Percentiles rank a stretch among this genome's conserved stretches.
These are phyloP conservation scores for Fusarium veterinarium DNA, from an alignment of 2,329 filamentous ascomycete species.

Conservation along the genomic window DNA sequence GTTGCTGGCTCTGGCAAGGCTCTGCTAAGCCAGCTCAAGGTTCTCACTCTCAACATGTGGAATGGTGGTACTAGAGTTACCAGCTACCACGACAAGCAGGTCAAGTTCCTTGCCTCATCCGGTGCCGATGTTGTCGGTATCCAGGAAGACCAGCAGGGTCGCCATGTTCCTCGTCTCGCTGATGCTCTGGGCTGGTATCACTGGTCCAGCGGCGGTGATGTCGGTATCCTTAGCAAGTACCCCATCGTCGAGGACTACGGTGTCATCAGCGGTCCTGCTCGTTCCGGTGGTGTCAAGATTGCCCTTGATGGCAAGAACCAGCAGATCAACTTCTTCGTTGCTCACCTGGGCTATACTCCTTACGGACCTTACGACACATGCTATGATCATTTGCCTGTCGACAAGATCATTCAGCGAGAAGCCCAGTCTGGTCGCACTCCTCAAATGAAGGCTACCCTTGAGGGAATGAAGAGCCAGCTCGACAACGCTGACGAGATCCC, in stretches of 20 bases:
- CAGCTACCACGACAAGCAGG: slow-evolving; percentile 54
- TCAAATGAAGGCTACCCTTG: slow-evolving; percentile 52
- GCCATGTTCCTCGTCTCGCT: slow-evolving; percentile 49
- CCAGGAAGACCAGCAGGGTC: slow-evolving; percentile 50
- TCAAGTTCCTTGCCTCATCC: slow-evolving; percentile 48
- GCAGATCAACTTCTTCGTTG: slow-evolving; percentile 52
- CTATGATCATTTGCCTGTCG: slow-evolving; percentile 50
- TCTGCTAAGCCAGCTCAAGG: slow-evolving; percentile 50
- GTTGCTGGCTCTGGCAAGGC: slow-evolving; percentile 41
- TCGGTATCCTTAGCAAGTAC: slow-evolving; percentile 53
- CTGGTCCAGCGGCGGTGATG: slow-evolving; percentile 49
- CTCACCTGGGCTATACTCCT: slow-evolving; percentile 52
- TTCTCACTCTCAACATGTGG: slow-evolving; percentile 57
- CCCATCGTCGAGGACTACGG: slow-evolving; percentile 50
- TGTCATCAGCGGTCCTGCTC: slow-evolving; percentile 36
- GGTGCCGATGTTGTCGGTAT: slow-evolving; percentile 53
- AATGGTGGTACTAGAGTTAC: slow-evolving; percentile 51
- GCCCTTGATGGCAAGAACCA: slow-evolving; percentile 48
- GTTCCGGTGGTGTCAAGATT: slow-evolving; percentile 48
- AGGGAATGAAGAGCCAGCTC: slow-evolving; percentile 49
- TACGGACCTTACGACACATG: slow-evolving; percentile 59
- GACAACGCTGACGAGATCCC: slow-evolving; percentile 48
- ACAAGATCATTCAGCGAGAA: slow-evolving; percentile 51
- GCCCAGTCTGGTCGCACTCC: slow-evolving; percentile 51
- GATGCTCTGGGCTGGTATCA: slow-evolving; percentile 54